Conservation (phyloP, 768 basidiomycete genomes). For the Kwoniella pini region DNA sequence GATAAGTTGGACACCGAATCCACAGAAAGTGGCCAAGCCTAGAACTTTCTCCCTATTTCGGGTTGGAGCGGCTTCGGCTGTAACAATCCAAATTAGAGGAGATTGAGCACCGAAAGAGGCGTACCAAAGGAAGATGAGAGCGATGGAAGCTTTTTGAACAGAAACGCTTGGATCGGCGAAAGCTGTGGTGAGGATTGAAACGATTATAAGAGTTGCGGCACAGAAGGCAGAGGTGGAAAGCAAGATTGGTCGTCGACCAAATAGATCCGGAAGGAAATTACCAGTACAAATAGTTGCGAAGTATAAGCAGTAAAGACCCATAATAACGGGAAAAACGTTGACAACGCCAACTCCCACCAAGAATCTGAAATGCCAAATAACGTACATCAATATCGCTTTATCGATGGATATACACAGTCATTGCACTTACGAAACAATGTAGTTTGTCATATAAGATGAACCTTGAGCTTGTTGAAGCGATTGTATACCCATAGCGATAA, state of each 20-base stretch:
- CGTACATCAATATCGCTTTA: no score
- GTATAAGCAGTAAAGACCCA: slow-evolving; percentile 23
- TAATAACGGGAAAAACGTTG: slow-evolving; percentile 8
- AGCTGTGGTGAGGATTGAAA: slow-evolving; percentile 29
- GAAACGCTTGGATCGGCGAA: slow-evolving; percentile 7
- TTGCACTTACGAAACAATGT: slow-evolving; percentile 16
- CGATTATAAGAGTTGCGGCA: slow-evolving; percentile 23
- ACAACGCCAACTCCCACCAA: slow-evolving; percentile 14
- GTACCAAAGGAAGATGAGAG: slow-evolving; percentile 25
- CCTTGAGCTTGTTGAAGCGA: slow-evolving; percentile 25
- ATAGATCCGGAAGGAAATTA: slow-evolving; percentile 27
- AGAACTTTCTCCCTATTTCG: slow-evolving; percentile 35
- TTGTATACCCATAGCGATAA: slow-evolving; percentile 22
- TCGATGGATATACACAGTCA: background rate
- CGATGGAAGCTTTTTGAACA: slow-evolving; percentile 7
- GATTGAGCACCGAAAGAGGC: slow-evolving; percentile 30
- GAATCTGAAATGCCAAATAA: background rate
- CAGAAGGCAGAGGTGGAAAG: slow-evolving; percentile 29
- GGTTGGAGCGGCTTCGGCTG: slow-evolving; percentile 29
- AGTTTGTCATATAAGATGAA: slow-evolving; percentile 20
- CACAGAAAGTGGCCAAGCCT: slow-evolving; percentile 22
- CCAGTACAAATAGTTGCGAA: slow-evolving; percentile 30
- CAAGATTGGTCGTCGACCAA: slow-evolving; percentile 30
- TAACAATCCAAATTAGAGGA: slow-evolving; percentile 31
- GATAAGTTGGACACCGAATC: slow-evolving; percentile 25